Evolutionary conservation across 208 protist genomes (phyloP).

Genomic region (Leptomonas pyrrhocoris): DNA sequence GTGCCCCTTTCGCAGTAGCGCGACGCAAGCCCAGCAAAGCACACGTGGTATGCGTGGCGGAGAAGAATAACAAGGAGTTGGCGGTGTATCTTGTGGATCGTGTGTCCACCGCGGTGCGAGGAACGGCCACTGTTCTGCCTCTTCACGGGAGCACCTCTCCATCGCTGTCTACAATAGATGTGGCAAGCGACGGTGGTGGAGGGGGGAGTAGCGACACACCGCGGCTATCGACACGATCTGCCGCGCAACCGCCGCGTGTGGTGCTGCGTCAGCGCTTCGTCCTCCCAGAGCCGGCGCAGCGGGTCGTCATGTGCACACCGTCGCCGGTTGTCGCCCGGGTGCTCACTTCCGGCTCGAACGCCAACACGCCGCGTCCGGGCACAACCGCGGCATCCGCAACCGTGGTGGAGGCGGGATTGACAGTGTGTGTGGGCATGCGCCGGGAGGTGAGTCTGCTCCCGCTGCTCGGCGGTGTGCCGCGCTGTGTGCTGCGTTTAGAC

Average conservation of each 20-base stretch:
- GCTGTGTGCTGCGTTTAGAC: constrained; percentile 57
- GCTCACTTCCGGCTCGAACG: background rate
- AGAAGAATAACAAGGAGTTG: constrained; percentile 29
- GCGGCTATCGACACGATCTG: background rate
- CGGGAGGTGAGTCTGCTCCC: constrained; percentile 68
- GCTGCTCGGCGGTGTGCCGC: constrained; percentile 54
- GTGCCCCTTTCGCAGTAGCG: background rate
- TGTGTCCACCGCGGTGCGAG: background rate
- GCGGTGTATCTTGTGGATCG: constrained; percentile 33
- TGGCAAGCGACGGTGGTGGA: constrained; percentile 1
- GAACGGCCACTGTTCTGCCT: background rate
- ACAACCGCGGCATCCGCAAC: background rate
- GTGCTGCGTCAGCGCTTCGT: constrained; percentile 38
- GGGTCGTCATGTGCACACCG: constrained; percentile 40
- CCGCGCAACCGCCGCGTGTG: constrained; percentile 16
- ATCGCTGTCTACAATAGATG: constrained; percentile 2
- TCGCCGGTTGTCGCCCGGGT: constrained; percentile 2
- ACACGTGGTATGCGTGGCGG: constrained; percentile 34
- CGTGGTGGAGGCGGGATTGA: constrained; percentile 34
- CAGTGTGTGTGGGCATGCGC: constrained; percentile 73
- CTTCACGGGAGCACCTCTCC: background rate
- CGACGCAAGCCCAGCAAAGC: background rate
- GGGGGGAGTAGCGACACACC: background rate
- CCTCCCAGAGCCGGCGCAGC: constrained; percentile 57
- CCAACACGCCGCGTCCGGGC: background rate